phyloP scores from a whole-genome alignment of 768 basidiomycete species.

The Clavaria fumosa region DNA sequence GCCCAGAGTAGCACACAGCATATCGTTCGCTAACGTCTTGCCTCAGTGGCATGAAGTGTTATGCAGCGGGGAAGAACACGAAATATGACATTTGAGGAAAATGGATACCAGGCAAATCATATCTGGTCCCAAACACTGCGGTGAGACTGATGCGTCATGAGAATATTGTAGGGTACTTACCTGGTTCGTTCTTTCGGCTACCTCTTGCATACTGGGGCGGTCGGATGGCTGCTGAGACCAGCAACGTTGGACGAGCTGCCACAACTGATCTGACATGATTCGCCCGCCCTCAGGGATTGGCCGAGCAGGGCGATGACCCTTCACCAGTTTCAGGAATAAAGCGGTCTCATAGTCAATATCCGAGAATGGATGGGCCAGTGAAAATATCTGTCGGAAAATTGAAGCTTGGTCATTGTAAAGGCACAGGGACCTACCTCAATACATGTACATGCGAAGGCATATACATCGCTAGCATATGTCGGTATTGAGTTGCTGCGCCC shows the following conservation, averaged over 20 bases:
- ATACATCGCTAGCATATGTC: conserved; percentile 2
- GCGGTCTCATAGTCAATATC: background rate
- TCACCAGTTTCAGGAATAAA: background rate
- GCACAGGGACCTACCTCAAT: conserved; percentile 1
- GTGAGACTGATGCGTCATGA: too few relatives aligned
- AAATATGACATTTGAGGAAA: too few relatives aligned
- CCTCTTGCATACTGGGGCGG: background rate
- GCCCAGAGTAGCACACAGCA: too few relatives aligned
- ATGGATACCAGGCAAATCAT: too few relatives aligned
- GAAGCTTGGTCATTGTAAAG: background rate
- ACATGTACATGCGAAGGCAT: conserved; percentile 5
- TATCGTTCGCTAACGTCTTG: too few relatives aligned
- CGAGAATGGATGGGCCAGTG: background rate
- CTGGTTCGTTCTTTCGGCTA: too few relatives aligned
- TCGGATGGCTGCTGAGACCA: background rate
- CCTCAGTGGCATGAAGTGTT: too few relatives aligned
- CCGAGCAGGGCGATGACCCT: background rate
- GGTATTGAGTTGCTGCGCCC: background rate
- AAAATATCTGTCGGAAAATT: background rate
- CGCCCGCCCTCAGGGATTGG: background rate
- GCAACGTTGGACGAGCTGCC: background rate
- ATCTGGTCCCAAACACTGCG: background rate
- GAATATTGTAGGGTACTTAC: too few relatives aligned
- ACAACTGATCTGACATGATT: background rate
- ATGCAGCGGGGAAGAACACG: too few relatives aligned